Percentiles rank a stretch among this genome's conserved stretches.
These are phyloP conservation scores for Aspergillus luchuensis DNA, from an alignment of 2,329 filamentous ascomycete genomes.

Conservation along the genomic window DNA sequence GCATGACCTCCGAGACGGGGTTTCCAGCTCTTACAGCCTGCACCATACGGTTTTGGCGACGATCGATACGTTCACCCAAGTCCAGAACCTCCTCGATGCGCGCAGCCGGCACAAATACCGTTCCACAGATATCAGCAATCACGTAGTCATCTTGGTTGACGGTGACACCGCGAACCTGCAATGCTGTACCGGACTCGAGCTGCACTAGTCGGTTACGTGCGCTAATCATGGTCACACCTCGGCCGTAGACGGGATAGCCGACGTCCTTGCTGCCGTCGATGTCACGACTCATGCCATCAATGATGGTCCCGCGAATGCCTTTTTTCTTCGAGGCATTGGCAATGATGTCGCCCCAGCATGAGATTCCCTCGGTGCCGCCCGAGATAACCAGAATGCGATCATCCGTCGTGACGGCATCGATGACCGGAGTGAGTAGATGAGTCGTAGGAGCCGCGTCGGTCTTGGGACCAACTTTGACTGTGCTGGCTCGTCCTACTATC, in stretches of 20 bases:
- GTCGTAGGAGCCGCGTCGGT: conserved; percentile 11
- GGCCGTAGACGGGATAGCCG: conserved; percentile 38
- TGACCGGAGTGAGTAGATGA: conserved; percentile 23
- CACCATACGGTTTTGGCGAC: conserved; percentile 23
- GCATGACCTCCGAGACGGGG: conserved; percentile 25
- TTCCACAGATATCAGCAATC: conserved; percentile 24
- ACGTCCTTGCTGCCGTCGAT: conserved; percentile 38
- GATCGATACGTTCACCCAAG: conserved; percentile 17
- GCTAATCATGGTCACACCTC: conserved; percentile 37
- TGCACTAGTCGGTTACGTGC: conserved; percentile 37
- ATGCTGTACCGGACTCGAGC: conserved; percentile 32
- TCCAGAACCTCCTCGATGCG: conserved; percentile 22
- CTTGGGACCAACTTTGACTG: conserved; percentile 22
- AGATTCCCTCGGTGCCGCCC: conserved; percentile 22
- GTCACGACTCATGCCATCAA: conserved; percentile 38
- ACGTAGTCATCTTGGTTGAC: conserved; percentile 25
- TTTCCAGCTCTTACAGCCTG: conserved; percentile 20
- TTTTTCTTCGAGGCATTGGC: conserved; percentile 27
- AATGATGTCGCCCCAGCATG: conserved; percentile 29
- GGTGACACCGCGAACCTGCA: conserved; percentile 19
- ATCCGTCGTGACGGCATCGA: conserved; percentile 19
- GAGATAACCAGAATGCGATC: conserved; percentile 28
- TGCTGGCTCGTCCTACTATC: conserved; percentile 27
- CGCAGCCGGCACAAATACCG: conserved; percentile 20
- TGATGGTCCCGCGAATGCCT: conserved; percentile 32